These are phyloP conservation scores for Psilocybe subaeruginosa DNA, from an alignment of 768 basidiomycete genomes.

Conservation along the genomic window DNA sequence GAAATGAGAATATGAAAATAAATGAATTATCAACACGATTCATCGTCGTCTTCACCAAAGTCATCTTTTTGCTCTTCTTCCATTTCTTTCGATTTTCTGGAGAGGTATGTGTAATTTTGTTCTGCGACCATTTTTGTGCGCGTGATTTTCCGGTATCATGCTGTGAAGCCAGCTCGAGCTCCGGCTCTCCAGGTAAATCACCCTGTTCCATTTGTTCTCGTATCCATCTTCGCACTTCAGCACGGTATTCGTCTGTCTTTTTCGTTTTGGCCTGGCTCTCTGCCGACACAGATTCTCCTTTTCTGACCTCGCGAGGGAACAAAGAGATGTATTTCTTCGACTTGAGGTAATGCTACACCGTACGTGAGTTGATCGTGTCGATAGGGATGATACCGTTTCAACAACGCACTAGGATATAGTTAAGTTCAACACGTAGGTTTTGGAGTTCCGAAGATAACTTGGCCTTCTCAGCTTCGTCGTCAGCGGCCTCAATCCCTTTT, in stretches of 20 bases:
- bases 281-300: constrained; percentile 31
- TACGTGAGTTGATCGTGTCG: not conserved
- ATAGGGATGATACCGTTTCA: constrained; percentile 4
- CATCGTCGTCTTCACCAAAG: constrained; percentile 40
- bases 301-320: constrained; percentile 72
- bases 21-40: not conserved
- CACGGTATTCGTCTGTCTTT: constrained; percentile 53
- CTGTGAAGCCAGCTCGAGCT: constrained; percentile 38
- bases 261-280: constrained; percentile 28
- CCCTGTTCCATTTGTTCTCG: constrained; percentile 61
- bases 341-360: constrained; percentile 77
- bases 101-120: not conserved
- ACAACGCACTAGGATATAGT: constrained; percentile 77
- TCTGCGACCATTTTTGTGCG: constrained; percentile 20
- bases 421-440: constrained; percentile 80
- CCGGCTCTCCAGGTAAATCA: constrained; percentile 63
- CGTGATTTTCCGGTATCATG: constrained; percentile 7
- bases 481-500: constrained; percentile 49
- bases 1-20: not conserved
- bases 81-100: constrained; percentile 5
- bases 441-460: constrained; percentile 52
- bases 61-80: constrained; percentile 34
- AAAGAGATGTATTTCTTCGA: constrained; percentile 88
- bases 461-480: constrained; percentile 36
- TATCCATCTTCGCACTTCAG: constrained; percentile 63